These are phyloP conservation scores for Gastrolobium bilobum DNA, from an alignment of 306 rosid species.

Conservation along the genomic window DNA sequence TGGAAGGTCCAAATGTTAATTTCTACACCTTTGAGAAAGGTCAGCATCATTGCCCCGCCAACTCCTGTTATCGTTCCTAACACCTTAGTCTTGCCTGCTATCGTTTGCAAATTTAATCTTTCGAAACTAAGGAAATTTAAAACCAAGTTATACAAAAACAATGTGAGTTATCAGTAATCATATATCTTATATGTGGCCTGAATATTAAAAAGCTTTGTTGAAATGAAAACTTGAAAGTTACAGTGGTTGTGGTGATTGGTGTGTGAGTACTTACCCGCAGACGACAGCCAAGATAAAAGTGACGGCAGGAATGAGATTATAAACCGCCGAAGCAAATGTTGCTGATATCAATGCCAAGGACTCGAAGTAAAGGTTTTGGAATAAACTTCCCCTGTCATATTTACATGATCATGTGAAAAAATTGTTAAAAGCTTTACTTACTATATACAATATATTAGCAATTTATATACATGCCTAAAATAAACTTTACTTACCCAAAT, in stretches of 20 bases:
- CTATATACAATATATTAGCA: background rate
- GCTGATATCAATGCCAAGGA: constrained; percentile 52
- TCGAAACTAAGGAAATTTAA: constrained; percentile 24
- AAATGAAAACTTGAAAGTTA: background rate
- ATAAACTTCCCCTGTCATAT: constrained; percentile 53
- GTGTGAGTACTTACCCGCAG: constrained; percentile 42
- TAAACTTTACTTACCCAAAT: constrained; percentile 58
- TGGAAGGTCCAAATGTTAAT: constrained; percentile 51
- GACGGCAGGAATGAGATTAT: constrained; percentile 57
- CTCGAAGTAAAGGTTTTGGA: constrained; percentile 54
- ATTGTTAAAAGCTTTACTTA: background rate
- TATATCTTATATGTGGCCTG: background rate
- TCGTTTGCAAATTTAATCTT: constrained; percentile 32
- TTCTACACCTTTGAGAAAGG: constrained; percentile 56
- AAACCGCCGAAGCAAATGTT: constrained; percentile 55
- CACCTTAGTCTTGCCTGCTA: constrained; percentile 54
- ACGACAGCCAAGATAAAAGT: constrained; percentile 53
- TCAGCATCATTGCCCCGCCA: constrained; percentile 56
- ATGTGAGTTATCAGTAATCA: background rate
- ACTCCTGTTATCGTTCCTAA: constrained; percentile 54
- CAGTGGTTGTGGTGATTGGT: background rate
- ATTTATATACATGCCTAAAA: background rate
- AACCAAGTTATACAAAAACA: background rate
- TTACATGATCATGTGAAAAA: background rate
- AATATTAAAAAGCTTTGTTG: background rate